Evolutionary conservation across 2,329 filamentous ascomycete genomes (phyloP).

Genomic region (Penicillium decumbens): DNA sequence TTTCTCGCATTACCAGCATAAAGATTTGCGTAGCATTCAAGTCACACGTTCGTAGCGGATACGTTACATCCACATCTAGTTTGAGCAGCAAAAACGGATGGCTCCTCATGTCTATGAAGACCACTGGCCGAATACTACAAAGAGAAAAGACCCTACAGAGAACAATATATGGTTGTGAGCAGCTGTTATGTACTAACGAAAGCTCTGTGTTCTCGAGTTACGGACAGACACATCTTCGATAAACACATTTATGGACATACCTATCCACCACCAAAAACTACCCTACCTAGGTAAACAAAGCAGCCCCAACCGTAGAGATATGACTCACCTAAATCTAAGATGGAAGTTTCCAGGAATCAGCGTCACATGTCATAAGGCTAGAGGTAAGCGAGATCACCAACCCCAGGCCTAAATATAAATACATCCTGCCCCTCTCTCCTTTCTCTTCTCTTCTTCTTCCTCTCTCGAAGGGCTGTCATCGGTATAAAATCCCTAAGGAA

Average conservation of each 20-base stretch:
- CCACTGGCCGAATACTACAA: conserved; percentile 2
- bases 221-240: conserved; percentile 32
- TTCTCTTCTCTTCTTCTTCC: neutral
- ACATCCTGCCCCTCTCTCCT: neutral
- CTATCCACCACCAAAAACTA: no score
- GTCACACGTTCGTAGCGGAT: conserved; percentile 28
- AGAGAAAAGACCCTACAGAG: neutral
- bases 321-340: no score
- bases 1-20: neutral
- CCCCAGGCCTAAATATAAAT: neutral
- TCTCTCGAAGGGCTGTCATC: neutral
- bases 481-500: neutral
- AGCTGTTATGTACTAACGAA: conserved; percentile 41
- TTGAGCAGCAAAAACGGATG: conserved; percentile 36
- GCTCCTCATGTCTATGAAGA: conserved; percentile 27
- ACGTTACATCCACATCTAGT: conserved; percentile 30
- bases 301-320: no score
- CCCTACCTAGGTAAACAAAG: no score
- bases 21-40: conserved; percentile 1
- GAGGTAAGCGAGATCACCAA: no score
- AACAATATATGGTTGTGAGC: conserved; percentile 32
- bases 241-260: no score
- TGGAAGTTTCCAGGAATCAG: neutral
- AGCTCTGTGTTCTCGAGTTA: conserved; percentile 34
- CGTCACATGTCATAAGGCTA: neutral